Conservation (phyloP, 495 filamentous ascomycete species). For the Hypoxylon lienhwacheense region DNA sequence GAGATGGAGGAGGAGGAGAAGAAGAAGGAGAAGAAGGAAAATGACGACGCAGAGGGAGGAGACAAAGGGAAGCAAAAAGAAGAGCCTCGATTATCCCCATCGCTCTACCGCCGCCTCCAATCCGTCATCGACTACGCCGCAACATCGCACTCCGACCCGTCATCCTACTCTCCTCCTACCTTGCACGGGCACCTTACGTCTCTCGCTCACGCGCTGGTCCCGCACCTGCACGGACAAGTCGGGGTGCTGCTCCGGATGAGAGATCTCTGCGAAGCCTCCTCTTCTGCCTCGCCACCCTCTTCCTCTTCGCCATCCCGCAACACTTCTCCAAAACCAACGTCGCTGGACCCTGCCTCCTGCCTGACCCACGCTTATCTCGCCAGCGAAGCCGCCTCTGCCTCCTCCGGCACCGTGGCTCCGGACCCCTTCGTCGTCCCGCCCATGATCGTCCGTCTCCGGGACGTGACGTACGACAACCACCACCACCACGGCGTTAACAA, state of each 20-base stretch:
- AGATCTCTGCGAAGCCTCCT: constrained; percentile 21
- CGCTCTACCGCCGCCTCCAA: constrained; percentile 5
- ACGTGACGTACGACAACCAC: constrained; percentile 14
- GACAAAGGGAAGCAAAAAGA: neutral
- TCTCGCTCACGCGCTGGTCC: constrained; percentile 29
- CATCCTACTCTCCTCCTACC: constrained; percentile 13
- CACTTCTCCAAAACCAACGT: constrained; percentile 1
- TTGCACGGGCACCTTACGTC: constrained; percentile 8
- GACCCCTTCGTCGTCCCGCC: constrained; percentile 31
- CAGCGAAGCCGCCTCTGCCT: constrained; percentile 9
- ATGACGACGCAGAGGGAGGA: neutral
- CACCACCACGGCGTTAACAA: neutral
- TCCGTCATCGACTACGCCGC: constrained; percentile 12
- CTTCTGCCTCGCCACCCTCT: neutral
- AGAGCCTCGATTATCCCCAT: neutral
- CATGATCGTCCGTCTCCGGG: constrained; percentile 29
- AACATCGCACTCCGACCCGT: constrained; percentile 9
- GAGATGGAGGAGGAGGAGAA: neutral
- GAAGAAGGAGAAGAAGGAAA: neutral
- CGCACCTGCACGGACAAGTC: constrained; percentile 31
- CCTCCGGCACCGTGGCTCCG: no score
- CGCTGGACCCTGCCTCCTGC: neutral
- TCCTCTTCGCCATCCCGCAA: neutral
- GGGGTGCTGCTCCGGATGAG: constrained; percentile 21
- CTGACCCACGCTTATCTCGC: constrained; percentile 19